phyloP scores from a whole-genome alignment of 2,329 filamentous ascomycete species.

The Penicillium aurantiogriseum region DNA sequence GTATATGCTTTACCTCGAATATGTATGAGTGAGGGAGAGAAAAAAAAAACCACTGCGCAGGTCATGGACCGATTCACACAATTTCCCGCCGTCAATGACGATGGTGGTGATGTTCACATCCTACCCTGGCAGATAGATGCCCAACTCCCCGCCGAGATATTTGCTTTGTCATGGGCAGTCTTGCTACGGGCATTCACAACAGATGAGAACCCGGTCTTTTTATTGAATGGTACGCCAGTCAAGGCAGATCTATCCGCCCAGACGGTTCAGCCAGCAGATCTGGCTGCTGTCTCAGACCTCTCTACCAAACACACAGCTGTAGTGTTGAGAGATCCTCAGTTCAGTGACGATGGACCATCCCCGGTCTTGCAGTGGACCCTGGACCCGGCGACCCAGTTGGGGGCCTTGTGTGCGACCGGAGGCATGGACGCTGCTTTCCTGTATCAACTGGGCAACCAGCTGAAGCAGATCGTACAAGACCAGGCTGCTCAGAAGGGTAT shows the following conservation, averaged over 20 bases:
- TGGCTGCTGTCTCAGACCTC: constrained; percentile 12
- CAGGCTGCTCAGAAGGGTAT: constrained; percentile 19
- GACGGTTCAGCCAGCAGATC: constrained; percentile 17
- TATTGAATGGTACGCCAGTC: constrained; percentile 28
- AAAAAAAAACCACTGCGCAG: not conserved
- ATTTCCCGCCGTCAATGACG: constrained; percentile 21
- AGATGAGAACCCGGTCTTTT: constrained; percentile 34
- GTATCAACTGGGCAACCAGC: constrained; percentile 30
- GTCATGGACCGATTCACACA: constrained; percentile 27
- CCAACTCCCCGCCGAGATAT: constrained; percentile 18
- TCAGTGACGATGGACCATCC: constrained; percentile 1
- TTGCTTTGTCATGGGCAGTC: constrained; percentile 31
- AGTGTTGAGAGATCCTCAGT: constrained; percentile 16
- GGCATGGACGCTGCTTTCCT: constrained; percentile 27
- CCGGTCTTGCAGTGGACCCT: constrained; percentile 26
- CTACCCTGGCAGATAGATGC: constrained; percentile 19
- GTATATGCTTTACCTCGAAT: constrained; percentile 15
- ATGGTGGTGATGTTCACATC: constrained; percentile 14
- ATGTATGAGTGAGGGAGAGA: constrained; percentile 11
- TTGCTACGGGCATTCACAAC: constrained; percentile 33
- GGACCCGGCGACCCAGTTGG: constrained; percentile 22
- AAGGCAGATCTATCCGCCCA: constrained; percentile 24
- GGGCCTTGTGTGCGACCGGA: constrained; percentile 25
- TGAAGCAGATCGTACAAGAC: constrained; percentile 27
- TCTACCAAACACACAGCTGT: constrained; percentile 27